Percentiles rank a stretch among this genome's conserved stretches.
Conservation (phyloP, 2,329 filamentous ascomycete species). For the Amphichorda felina region DNA sequence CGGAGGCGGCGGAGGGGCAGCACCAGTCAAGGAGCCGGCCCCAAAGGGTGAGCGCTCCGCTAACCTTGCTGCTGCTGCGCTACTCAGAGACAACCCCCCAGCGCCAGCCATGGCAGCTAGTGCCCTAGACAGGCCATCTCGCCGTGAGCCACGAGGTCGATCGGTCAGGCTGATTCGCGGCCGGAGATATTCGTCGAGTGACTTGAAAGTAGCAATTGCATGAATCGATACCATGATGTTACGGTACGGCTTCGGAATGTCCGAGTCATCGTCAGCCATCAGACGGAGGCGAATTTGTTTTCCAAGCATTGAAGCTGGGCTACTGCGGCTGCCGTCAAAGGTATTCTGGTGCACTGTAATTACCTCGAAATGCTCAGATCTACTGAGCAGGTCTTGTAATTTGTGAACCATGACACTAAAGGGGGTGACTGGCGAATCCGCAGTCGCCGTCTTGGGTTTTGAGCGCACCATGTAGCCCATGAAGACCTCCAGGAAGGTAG, state of each 20-base stretch:
- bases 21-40: slow-evolving; percentile 6
- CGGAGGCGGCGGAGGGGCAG: slow-evolving; percentile 21
- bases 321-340: slow-evolving; percentile 81
- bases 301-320: slow-evolving; percentile 87
- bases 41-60: slow-evolving; percentile 28
- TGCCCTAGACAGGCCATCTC: slow-evolving; percentile 55
- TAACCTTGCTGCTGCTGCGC: slow-evolving; percentile 31
- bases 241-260: slow-evolving; percentile 76
- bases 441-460: slow-evolving; percentile 50
- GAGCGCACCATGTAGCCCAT: slow-evolving; percentile 65
- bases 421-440: slow-evolving; percentile 63
- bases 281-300: slow-evolving; percentile 89
- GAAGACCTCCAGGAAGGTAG: slow-evolving; percentile 82
- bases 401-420: slow-evolving; percentile 91
- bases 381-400: slow-evolving; percentile 87
- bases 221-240: slow-evolving; percentile 99
- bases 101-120: slow-evolving; percentile 70
- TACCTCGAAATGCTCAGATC: slow-evolving; percentile 96
- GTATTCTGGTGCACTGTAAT: slow-evolving; percentile 90
- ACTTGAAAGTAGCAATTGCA: slow-evolving; percentile 95
- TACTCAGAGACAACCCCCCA: slow-evolving; percentile 43
- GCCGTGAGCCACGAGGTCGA: slow-evolving; percentile 45
- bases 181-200: slow-evolving; percentile 87
- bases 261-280: slow-evolving; percentile 78
- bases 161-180: slow-evolving; percentile 78